A percentile compares a stretch with the other conserved stretches of the same genome.
These are phyloP conservation scores for Syzygium oleosum DNA, from an alignment of 345 rosid species.

Conservation along the genomic window DNA sequence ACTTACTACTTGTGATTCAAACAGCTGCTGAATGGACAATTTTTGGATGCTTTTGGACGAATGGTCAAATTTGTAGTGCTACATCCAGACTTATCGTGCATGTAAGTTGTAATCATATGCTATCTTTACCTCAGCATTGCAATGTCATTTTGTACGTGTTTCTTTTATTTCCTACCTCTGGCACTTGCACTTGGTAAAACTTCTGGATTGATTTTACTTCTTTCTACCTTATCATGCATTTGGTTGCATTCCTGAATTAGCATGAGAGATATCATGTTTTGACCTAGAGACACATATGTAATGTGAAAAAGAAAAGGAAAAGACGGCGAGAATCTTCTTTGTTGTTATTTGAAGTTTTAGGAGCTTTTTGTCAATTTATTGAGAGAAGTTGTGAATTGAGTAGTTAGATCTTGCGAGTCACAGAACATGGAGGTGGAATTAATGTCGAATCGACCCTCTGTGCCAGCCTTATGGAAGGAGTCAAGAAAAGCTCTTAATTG, in stretches of 20 bases:
- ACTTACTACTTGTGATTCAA: neutral
- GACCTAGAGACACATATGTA: neutral
- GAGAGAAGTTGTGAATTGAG: neutral
- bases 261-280: neutral
- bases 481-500: neutral
- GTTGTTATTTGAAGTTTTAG: neutral
- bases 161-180: neutral
- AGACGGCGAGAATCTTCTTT: neutral
- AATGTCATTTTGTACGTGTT: neutral
- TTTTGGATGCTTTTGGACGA: slow-evolving; percentile 95
- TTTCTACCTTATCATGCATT: neutral
- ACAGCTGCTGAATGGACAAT: slow-evolving; percentile 89
- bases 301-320: neutral
- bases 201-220: neutral
- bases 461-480: neutral
- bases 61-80: slow-evolving; percentile 98
- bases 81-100: slow-evolving; percentile 93
- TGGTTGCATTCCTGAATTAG: neutral
- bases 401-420: neutral
- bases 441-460: neutral
- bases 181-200: neutral
- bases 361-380: neutral
- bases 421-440: neutral
- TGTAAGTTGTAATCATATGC: slow-evolving; percentile 32
- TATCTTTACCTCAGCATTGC: neutral